A percentile compares a stretch with the other conserved stretches of the same genome.
Conservation (phyloP, 495 filamentous ascomycete genomes). For the Aspergillus bertholletiae region DNA sequence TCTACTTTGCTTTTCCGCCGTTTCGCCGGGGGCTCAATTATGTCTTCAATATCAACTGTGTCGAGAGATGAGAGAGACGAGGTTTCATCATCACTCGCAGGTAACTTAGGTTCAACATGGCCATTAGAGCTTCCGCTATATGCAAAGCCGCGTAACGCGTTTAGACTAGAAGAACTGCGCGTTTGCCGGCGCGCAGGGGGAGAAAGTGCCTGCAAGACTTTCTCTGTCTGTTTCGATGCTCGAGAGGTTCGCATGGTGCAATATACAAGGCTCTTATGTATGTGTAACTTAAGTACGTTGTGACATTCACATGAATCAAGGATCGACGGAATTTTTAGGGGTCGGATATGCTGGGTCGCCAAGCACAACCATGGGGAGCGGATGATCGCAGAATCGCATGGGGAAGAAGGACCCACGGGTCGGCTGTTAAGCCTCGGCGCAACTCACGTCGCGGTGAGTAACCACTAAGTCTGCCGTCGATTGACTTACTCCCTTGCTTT, state of each 20-base stretch:
- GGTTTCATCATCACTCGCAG: constrained; percentile 26
- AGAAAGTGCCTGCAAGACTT: constrained; percentile 44
- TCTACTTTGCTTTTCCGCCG: constrained; percentile 48
- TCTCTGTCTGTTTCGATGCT: constrained; percentile 55
- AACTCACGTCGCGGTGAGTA: not conserved
- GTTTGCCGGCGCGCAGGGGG: constrained; percentile 37
- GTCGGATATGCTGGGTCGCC: not conserved
- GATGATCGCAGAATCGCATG: not conserved
- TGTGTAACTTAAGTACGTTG: not conserved
- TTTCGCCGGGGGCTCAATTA: constrained; percentile 41
- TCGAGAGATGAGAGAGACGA: constrained; percentile 41
- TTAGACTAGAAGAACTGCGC: constrained; percentile 29
- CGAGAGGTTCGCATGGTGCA: constrained; percentile 58
- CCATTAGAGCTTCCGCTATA: constrained; percentile 17
- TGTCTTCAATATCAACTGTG: constrained; percentile 63
- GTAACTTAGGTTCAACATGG: constrained; percentile 9
- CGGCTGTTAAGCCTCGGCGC: constrained; percentile 15
- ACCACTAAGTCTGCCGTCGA: not conserved
- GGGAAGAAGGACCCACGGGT: constrained; percentile 14
- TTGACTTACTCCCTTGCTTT: not conserved
- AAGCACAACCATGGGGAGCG: not conserved
- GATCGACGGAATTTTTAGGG: constrained; percentile 15
- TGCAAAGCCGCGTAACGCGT: constrained; percentile 28
- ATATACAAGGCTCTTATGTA: not conserved
- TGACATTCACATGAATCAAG: constrained; percentile 24